Conservation (phyloP, 768 basidiomycete genomes). For the Leccinum incarnatum region DNA sequence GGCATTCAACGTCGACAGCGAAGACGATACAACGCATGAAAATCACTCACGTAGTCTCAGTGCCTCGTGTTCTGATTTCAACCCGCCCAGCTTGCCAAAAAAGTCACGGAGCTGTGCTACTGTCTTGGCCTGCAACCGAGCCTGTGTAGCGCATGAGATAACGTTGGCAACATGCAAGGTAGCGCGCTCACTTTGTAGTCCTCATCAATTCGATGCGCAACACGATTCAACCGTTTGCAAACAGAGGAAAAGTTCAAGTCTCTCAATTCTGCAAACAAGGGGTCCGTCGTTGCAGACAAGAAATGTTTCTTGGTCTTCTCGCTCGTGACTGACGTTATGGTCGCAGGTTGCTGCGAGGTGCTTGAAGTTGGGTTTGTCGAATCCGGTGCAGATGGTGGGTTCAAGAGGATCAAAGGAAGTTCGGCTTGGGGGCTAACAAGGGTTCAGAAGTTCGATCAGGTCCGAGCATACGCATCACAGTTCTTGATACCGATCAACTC, state of each 20-base stretch:
- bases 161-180: not conserved
- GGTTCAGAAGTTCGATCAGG: not conserved
- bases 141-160: constrained; percentile 39
- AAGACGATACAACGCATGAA: not conserved
- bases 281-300: constrained; percentile 73
- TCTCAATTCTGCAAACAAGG: constrained; percentile 76
- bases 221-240: constrained; percentile 73
- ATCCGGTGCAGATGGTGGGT: constrained; percentile 49
- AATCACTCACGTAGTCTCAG: constrained; percentile 74
- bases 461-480: constrained; percentile 42
- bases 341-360: constrained; percentile 41
- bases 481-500: constrained; percentile 89
- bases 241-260: constrained; percentile 93
- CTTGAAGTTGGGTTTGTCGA: constrained; percentile 33
- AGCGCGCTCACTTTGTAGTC: constrained; percentile 73
- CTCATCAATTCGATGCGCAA: constrained; percentile 83
- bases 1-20: constrained; percentile 4
- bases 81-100: constrained; percentile 89
- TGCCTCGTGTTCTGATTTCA: constrained; percentile 90
- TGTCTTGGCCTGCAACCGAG: constrained; percentile 86
- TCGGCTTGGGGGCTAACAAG: constrained; percentile 65
- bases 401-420: constrained; percentile 65
- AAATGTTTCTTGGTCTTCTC: constrained; percentile 90
- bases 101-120: constrained; percentile 91
- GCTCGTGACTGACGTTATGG: constrained; percentile 55